These are phyloP conservation scores for Saposhnikovia divaricata DNA, from an alignment of 129 eudicot species.

Conservation along the genomic window DNA sequence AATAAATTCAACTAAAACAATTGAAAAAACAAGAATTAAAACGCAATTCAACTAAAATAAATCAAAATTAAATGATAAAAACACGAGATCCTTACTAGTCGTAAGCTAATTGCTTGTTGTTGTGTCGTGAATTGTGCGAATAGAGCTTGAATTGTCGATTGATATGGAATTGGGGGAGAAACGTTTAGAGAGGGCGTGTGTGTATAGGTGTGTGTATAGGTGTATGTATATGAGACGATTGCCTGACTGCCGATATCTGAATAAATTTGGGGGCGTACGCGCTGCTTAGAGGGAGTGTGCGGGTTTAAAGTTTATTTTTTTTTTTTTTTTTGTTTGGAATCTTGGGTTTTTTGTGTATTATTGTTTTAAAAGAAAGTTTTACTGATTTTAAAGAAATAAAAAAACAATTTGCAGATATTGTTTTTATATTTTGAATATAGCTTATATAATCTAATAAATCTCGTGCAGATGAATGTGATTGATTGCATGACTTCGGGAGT, in stretches of 20 bases:
- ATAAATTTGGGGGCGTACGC: neutral
- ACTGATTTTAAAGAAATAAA: too few species aligned
- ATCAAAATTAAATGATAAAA: neutral
- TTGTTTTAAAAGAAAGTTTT: too few species aligned
- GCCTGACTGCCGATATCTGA: conserved; percentile 5
- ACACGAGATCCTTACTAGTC: neutral
- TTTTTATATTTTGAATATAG: too few species aligned
- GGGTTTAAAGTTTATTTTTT: neutral
- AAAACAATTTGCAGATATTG: too few species aligned
- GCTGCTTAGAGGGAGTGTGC: neutral
- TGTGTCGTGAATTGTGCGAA: neutral
- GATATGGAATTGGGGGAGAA: neutral
- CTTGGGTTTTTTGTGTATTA: too few species aligned
- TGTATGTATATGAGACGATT: neutral
- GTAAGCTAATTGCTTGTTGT: too few species aligned
- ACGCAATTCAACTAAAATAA: neutral
- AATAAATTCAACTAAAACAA: neutral
- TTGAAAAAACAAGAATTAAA: neutral
- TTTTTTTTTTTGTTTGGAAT: neutral
- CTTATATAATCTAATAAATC: too few species aligned
- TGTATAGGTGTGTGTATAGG: neutral
- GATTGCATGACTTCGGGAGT: too few species aligned
- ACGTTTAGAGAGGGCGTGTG: neutral
- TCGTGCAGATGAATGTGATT: too few species aligned
- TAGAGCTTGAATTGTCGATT: neutral